Evolutionary conservation across 2,329 filamentous ascomycete genomes (phyloP).

Genomic region (Fusarium vanettenii): DNA sequence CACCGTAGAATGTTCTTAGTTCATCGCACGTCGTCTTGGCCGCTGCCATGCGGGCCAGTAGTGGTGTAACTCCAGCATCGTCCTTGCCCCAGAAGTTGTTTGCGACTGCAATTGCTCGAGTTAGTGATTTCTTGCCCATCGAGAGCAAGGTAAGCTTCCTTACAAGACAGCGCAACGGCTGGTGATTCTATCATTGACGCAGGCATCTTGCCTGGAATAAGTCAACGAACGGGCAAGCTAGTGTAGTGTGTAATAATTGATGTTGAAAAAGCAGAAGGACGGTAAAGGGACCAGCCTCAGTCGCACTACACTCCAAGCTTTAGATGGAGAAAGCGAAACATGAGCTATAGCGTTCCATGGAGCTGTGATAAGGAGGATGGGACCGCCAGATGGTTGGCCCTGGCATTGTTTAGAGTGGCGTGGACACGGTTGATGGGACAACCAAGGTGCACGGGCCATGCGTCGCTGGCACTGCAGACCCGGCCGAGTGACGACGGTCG

Average conservation of each 20-base stretch:
- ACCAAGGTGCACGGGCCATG: constrained; percentile 19
- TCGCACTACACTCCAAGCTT: constrained; percentile 32
- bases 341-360: constrained; percentile 17
- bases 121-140: constrained; percentile 22
- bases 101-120: constrained; percentile 71
- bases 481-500: neutral
- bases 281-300: constrained; percentile 37
- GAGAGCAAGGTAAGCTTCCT: constrained; percentile 34
- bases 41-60: constrained; percentile 93
- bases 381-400: constrained; percentile 9
- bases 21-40: constrained; percentile 97
- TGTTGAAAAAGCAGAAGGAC: constrained; percentile 11
- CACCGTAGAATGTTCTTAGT: constrained; percentile 87
- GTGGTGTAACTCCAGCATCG: constrained; percentile 91
- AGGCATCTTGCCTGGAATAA: constrained; percentile 62
- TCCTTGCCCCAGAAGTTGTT: constrained; percentile 99
- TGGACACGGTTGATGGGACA: constrained; percentile 31
- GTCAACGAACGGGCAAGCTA: constrained; percentile 14
- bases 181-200: constrained; percentile 71
- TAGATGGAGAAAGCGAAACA: constrained; percentile 29
- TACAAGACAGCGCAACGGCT: constrained; percentile 76
- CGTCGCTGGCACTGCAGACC: neutral
- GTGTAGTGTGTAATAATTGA: neutral
- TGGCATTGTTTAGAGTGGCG: constrained; percentile 40
- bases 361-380: constrained; percentile 30